Conservation (phyloP, 1,284 basidiomycete species). For the Phellopilus nigrolimitatus region DNA sequence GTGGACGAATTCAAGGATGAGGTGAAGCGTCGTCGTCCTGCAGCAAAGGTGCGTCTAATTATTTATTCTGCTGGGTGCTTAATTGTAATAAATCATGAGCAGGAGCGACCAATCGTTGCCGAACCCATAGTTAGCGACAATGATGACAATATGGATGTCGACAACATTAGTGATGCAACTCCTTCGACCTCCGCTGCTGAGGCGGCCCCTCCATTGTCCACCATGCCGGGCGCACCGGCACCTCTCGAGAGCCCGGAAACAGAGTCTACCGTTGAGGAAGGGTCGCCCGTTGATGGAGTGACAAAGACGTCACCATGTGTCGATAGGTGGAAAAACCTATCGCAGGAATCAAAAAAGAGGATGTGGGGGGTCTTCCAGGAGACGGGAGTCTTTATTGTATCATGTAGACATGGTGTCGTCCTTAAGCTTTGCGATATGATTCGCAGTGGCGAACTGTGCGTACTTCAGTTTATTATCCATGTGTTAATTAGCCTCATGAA, state of each 20-base stretch:
- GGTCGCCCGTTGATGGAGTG: conserved; percentile 14
- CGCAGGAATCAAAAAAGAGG: conserved; percentile 14
- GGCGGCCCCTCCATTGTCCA: no score
- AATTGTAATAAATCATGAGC: no score
- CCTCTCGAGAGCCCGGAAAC: background rate
- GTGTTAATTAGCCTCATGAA: no score
- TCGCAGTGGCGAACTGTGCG: conserved; percentile 25
- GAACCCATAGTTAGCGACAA: background rate
- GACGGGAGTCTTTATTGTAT: conserved; percentile 23
- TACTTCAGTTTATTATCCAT: background rate
- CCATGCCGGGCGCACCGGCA: no score
- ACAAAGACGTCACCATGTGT: conserved; percentile 5
- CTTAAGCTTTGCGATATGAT: conserved; percentile 23
- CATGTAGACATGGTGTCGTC: conserved; percentile 25
- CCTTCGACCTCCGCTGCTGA: no score
- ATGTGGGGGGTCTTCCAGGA: conserved; percentile 21
- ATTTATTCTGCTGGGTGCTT: no score
- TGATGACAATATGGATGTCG: no score
- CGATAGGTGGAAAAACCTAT: conserved; percentile 17
- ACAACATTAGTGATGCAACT: no score
- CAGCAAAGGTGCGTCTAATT: no score
- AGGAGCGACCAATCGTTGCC: background rate
- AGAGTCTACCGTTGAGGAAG: conserved; percentile 3
- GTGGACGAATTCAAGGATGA: conserved; percentile 27
- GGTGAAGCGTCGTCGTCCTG: conserved; percentile 14